These are phyloP conservation scores for Pythium sukuiense DNA, from an alignment of 352 stramenopile species.

Conservation along the genomic window DNA sequence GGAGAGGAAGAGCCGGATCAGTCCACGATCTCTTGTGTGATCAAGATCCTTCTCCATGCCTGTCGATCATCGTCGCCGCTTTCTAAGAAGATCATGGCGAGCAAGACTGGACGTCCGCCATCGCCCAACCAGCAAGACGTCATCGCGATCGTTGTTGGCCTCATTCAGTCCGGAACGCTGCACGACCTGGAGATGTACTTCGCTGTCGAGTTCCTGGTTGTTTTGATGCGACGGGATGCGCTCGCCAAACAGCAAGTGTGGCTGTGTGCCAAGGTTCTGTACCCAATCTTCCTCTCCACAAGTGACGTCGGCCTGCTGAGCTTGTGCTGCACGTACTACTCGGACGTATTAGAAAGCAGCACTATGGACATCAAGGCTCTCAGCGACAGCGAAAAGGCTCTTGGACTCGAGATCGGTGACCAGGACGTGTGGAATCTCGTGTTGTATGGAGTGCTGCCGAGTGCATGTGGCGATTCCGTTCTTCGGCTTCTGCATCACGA, in stretches of 20 bases:
- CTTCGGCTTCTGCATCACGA: constrained; percentile 52
- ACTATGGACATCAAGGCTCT: constrained; percentile 43
- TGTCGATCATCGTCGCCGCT: constrained; percentile 65
- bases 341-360: constrained; percentile 59
- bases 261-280: constrained; percentile 46
- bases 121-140: constrained; percentile 32
- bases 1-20: constrained; percentile 59
- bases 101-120: constrained; percentile 21
- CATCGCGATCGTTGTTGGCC: constrained; percentile 40
- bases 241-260: constrained; percentile 54
- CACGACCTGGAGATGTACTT: constrained; percentile 63
- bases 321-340: constrained; percentile 58
- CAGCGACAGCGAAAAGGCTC: constrained; percentile 13
- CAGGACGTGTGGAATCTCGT: constrained; percentile 54
- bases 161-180: constrained; percentile 32
- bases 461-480: constrained; percentile 33
- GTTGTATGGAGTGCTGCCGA: constrained; percentile 41
- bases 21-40: constrained; percentile 62
- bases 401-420: constrained; percentile 23
- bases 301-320: constrained; percentile 51
- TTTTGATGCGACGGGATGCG: constrained; percentile 57
- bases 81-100: constrained; percentile 55
- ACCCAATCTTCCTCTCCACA: constrained; percentile 37
- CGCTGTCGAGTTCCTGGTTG: constrained; percentile 58
- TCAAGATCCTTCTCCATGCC: constrained; percentile 73